phyloP scores from a whole-genome alignment of 1,284 basidiomycete species.

The Pholiota adiposa region DNA sequence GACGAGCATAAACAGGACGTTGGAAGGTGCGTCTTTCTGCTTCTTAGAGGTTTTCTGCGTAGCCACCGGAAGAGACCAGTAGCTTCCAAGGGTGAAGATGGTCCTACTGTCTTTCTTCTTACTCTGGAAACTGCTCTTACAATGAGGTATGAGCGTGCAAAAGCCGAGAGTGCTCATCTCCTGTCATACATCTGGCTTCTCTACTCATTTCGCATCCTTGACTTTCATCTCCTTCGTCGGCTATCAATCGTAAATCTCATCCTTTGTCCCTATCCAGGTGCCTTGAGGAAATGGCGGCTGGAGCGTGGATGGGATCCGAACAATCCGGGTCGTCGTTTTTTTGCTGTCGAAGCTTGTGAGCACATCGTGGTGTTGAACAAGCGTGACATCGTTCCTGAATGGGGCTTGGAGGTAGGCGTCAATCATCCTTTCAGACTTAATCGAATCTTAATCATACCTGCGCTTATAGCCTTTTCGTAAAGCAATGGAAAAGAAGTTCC shows the following conservation, averaged over 20 bases:
- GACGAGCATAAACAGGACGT: conserved; percentile 90
- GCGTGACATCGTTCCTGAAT: conserved; percentile 85
- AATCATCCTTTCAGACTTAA: conserved; percentile 7
- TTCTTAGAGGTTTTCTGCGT: conserved; percentile 21
- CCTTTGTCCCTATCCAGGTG: conserved; percentile 43
- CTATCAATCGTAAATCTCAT: conserved; percentile 25
- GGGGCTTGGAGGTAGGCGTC: conserved; percentile 78
- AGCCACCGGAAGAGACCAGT: conserved; percentile 23
- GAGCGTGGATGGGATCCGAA: conserved; percentile 60
- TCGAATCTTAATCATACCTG: conserved; percentile 9
- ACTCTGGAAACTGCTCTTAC: conserved; percentile 9
- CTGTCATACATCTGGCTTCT: conserved; percentile 13
- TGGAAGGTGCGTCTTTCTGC: conserved; percentile 65
- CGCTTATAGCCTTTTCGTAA: conserved; percentile 64
- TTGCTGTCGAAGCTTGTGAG: conserved; percentile 60
- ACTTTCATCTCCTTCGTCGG: conserved; percentile 23
- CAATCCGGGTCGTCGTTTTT: conserved; percentile 38
- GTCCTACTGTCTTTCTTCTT: conserved; percentile 2
- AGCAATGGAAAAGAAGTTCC: conserved; percentile 70
- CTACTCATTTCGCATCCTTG: conserved; percentile 14
- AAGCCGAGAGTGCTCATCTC: conserved; percentile 4
- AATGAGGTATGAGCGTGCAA: neutral
- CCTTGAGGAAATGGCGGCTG: conserved; percentile 63
- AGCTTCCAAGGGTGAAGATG: conserved; percentile 4
- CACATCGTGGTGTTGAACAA: conserved; percentile 94